Percentiles rank a stretch among this genome's conserved stretches.
Conservation (phyloP, 179 eudicot species). For the Corrigiola litoralis region DNA sequence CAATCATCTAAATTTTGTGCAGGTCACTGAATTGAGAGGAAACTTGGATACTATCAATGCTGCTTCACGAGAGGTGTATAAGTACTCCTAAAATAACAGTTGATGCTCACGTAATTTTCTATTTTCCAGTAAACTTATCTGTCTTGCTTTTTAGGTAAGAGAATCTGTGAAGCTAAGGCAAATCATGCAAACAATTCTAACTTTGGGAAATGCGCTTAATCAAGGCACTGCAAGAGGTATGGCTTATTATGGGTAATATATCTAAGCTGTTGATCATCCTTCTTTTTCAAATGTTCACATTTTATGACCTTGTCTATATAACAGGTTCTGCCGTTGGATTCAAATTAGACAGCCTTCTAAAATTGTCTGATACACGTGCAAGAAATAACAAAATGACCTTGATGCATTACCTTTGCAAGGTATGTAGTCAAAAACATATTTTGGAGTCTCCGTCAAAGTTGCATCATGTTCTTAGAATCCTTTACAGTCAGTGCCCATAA, state of each 20-base stretch:
- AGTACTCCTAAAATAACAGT: constrained; percentile 3
- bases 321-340: constrained; percentile 97
- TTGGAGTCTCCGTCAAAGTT: background rate
- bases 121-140: background rate
- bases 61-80: constrained; percentile 76
- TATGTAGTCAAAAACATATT: constrained; percentile 23
- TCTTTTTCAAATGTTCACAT: background rate
- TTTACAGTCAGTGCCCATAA: background rate
- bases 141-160: constrained; percentile 54
- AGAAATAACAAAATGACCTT: constrained; percentile 93
- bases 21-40: constrained; percentile 69
- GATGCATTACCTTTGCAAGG: constrained; percentile 99
- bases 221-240: constrained; percentile 99
- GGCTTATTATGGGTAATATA: constrained; percentile 1
- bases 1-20: constrained; percentile 16
- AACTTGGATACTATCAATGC: constrained; percentile 69
- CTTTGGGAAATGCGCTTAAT: constrained; percentile 92
- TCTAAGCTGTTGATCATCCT: background rate
- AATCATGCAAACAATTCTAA: constrained; percentile 93
- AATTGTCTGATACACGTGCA: constrained; percentile 94
- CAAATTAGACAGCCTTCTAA: constrained; percentile 94
- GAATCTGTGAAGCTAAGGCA: constrained; percentile 84
- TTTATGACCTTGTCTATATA: constrained; percentile 1
- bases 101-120: background rate
- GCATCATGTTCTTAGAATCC: background rate